Conservation (phyloP, 768 basidiomycete genomes). For the Phlebiopsis gigantea region DNA sequence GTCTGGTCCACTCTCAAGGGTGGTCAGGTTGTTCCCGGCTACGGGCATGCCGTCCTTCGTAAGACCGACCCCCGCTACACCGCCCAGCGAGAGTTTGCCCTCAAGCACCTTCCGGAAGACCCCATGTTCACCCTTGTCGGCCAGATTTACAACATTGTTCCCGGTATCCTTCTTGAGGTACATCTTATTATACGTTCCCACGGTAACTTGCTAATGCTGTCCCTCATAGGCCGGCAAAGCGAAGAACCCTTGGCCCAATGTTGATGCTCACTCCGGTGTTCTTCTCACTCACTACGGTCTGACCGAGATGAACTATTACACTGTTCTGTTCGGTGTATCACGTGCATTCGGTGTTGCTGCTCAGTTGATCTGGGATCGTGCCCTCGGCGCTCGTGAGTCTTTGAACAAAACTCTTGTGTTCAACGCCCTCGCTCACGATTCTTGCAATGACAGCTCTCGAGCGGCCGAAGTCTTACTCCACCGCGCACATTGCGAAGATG, state of each 20-base stretch:
- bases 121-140: slow-evolving; percentile 93
- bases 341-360: slow-evolving; percentile 87
- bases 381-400: slow-evolving; percentile 80
- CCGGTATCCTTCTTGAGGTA: slow-evolving; percentile 83
- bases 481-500: slow-evolving; percentile 70
- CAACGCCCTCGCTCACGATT: slow-evolving; percentile 1
- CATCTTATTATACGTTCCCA: slow-evolving; percentile 18
- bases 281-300: slow-evolving; percentile 84
- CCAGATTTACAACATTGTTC: slow-evolving; percentile 84
- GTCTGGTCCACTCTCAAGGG: slow-evolving; percentile 92
- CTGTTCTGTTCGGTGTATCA: slow-evolving; percentile 96
- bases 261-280: slow-evolving; percentile 94
- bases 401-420: not conserved
- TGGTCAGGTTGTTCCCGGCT: slow-evolving; percentile 93
- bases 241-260: slow-evolving; percentile 95
- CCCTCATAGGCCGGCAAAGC: slow-evolving; percentile 71
- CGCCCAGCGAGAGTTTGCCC: slow-evolving; percentile 85
- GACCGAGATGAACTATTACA: slow-evolving; percentile 93
- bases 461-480: slow-evolving; percentile 89
- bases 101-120: slow-evolving; percentile 81
- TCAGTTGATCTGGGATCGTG: slow-evolving; percentile 91
- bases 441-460: slow-evolving; percentile 55
- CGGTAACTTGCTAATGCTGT: not conserved
- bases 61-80: slow-evolving; percentile 93
- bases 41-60: slow-evolving; percentile 81